Conservation (phyloP, 2,329 filamentous ascomycete species). For the Exophiala mesophila region DNA sequence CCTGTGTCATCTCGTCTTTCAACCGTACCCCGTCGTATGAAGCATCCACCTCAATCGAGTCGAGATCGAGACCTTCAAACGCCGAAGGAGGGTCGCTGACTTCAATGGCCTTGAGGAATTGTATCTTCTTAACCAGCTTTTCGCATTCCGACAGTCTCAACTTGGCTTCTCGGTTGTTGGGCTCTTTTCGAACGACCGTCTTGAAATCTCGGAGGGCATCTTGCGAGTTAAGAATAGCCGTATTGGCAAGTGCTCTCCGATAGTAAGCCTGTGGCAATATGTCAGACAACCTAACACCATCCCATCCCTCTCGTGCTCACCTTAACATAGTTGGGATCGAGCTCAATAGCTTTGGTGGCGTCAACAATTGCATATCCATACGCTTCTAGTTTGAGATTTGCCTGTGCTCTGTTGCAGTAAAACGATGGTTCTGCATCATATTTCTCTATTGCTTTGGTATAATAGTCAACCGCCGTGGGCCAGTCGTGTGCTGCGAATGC, state of each 20-base stretch:
- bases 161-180: constrained; percentile 82
- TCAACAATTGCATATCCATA: constrained; percentile 91
- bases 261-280: constrained; percentile 71
- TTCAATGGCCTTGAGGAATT: constrained; percentile 94
- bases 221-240: constrained; percentile 81
- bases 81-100: constrained; percentile 88
- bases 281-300: constrained; percentile 5
- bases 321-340: constrained; percentile 86
- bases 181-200: constrained; percentile 80
- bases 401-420: constrained; percentile 89
- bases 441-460: constrained; percentile 79
- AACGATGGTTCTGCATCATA: constrained; percentile 82
- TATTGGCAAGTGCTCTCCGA: constrained; percentile 83
- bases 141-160: constrained; percentile 89
- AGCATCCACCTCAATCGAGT: constrained; percentile 74
- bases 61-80: constrained; percentile 82
- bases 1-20: constrained; percentile 80
- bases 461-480: constrained; percentile 73
- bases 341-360: constrained; percentile 82
- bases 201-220: constrained; percentile 92
- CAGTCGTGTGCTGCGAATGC: constrained; percentile 87
- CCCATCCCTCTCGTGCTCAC: constrained; percentile 48
- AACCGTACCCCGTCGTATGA: constrained; percentile 80
- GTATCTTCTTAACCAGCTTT: constrained; percentile 84
- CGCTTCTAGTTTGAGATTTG: constrained; percentile 90